These are phyloP conservation scores for Hansenula anomala DNA, from an alignment of 1,139 yeast species.

Conservation along the genomic window DNA sequence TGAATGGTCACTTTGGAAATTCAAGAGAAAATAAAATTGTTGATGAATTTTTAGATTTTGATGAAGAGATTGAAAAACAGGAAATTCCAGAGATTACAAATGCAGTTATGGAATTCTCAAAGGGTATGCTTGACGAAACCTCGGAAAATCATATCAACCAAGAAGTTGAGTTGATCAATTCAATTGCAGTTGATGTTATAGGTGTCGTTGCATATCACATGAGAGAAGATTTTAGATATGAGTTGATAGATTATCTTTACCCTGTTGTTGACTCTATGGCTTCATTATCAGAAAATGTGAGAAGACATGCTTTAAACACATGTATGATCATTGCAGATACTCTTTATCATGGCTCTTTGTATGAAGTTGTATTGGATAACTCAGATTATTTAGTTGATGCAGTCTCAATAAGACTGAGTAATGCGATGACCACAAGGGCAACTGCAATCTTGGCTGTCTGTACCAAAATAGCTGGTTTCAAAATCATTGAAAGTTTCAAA, in stretches of 20 bases:
- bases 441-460: conserved; percentile 67
- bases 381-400: conserved; percentile 80
- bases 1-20: conserved; percentile 18
- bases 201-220: conserved; percentile 33
- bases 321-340: conserved; percentile 42
- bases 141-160: conserved; percentile 12
- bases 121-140: conserved; percentile 21
- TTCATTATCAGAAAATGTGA: conserved; percentile 35
- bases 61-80: too few species aligned
- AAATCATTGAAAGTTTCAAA: conserved; percentile 58
- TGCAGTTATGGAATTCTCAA: conserved; percentile 25
- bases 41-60: conserved; percentile 26
- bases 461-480: conserved; percentile 63
- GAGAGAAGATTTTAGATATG: conserved; percentile 35
- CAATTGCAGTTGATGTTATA: conserved; percentile 37
- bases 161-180: conserved; percentile 10
- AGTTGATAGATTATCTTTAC: conserved; percentile 50
- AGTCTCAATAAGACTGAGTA: conserved; percentile 60
- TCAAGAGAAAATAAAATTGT: conserved; percentile 8
- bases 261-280: conserved; percentile 54
- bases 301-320: conserved; percentile 43
- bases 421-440: conserved; percentile 70
- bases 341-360: conserved; percentile 55
- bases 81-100: conserved; percentile 11
- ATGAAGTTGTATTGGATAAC: conserved; percentile 54